These are phyloP conservation scores for Ustilago cynodontis DNA, from an alignment of 1,284 basidiomycete genomes.

Conservation along the genomic window DNA sequence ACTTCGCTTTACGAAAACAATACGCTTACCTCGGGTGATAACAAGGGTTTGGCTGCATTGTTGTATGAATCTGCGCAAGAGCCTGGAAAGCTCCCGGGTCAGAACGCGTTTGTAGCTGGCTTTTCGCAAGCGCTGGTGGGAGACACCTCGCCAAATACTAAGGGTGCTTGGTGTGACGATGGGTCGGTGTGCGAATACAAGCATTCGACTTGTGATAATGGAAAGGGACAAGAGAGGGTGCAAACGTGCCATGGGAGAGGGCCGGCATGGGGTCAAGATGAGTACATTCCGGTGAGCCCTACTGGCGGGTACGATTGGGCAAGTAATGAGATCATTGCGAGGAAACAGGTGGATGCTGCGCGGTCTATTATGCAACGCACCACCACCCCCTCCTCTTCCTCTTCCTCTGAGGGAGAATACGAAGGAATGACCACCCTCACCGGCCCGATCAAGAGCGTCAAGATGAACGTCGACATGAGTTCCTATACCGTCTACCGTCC, in stretches of 20 bases:
- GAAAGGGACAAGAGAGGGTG: constrained; percentile 47
- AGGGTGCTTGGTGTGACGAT: constrained; percentile 58
- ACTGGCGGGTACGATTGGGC: constrained; percentile 61
- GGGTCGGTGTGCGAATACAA: constrained; percentile 59
- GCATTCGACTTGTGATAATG: constrained; percentile 58
- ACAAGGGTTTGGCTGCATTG: constrained; percentile 64
- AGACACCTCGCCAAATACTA: constrained; percentile 63
- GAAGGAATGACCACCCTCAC: constrained; percentile 29
- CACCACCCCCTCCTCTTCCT: neutral
- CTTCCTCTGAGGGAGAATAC: constrained; percentile 19
- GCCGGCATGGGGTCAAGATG: constrained; percentile 54
- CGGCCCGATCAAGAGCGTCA: constrained; percentile 52
- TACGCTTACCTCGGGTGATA: constrained; percentile 60
- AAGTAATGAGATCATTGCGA: constrained; percentile 60
- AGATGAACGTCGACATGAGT: constrained; percentile 75
- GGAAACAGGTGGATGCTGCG: constrained; percentile 58
- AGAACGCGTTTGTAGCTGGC: constrained; percentile 56
- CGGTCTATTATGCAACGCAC: constrained; percentile 38
- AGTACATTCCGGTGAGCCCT: constrained; percentile 37
- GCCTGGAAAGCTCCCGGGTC: constrained; percentile 52
- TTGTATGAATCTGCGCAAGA: constrained; percentile 53
- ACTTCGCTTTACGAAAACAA: constrained; percentile 64
- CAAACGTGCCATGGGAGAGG: constrained; percentile 60
- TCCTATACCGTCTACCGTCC: constrained; percentile 77
- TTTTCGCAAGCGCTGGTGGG: constrained; percentile 61